phyloP scores from a whole-genome alignment of 441 rosid species.

The Bruguiera hainesii region DNA sequence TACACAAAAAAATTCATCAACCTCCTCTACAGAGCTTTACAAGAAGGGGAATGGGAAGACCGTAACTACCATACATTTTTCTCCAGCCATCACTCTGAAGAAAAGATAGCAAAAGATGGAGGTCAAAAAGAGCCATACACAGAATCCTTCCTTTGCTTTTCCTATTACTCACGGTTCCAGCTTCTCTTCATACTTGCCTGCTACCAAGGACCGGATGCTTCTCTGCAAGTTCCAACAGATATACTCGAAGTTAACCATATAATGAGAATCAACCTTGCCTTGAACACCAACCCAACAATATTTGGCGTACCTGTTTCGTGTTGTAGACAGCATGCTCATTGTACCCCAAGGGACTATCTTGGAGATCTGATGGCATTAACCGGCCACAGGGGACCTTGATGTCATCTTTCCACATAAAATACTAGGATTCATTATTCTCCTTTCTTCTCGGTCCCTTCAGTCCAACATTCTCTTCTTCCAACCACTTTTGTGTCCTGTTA shows the following conservation, averaged over 20 bases:
- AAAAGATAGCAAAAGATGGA: too few species aligned
- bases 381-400: conserved; percentile 68
- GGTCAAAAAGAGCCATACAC: too few species aligned
- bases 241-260: too few species aligned
- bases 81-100: too few species aligned
- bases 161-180: conserved; percentile 26
- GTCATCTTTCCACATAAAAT: conserved; percentile 51
- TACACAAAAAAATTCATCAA: neutral
- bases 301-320: conserved; percentile 27
- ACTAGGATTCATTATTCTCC: conserved; percentile 68
- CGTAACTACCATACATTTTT: too few species aligned
- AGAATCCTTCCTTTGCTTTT: neutral
- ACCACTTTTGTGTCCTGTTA: conserved; percentile 42
- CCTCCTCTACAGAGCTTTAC: neutral
- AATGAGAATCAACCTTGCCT: too few species aligned
- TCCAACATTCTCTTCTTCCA: conserved; percentile 57
- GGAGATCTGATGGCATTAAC: conserved; percentile 53
- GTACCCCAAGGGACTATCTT: conserved; percentile 66
- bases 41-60: too few species aligned
- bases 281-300: too few species aligned
- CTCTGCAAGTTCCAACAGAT: too few species aligned
- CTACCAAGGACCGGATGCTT: too few species aligned
- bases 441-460: conserved; percentile 48
- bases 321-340: conserved; percentile 80
- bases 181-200: neutral